Conservation (phyloP, 495 filamentous ascomycete species). For the Echria macrotheca region DNA sequence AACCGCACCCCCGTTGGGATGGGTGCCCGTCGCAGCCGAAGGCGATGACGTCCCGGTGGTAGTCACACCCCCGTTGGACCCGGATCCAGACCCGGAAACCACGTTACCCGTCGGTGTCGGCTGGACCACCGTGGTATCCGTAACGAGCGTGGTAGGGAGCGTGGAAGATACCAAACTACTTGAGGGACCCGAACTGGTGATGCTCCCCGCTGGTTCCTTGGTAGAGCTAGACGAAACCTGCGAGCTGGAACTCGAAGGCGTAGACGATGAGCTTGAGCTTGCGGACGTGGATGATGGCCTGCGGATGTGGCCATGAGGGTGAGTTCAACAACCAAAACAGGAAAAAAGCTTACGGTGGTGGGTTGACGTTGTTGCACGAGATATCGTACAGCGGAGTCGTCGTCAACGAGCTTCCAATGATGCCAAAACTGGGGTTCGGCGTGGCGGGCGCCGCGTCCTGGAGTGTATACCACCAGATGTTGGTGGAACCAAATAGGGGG, state of each 20-base stretch:
- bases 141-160: neutral
- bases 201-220: no score
- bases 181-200: neutral
- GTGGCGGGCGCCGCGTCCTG: slow-evolving; percentile 54
- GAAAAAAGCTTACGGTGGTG: slow-evolving; percentile 2
- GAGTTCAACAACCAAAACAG: no score
- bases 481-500: slow-evolving; percentile 57
- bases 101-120: neutral
- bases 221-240: no score
- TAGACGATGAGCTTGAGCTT: no score
- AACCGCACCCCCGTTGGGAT: slow-evolving; percentile 14
- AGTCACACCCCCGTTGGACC: neutral
- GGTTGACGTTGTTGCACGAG: slow-evolving; percentile 38
- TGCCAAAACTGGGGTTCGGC: slow-evolving; percentile 67
- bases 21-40: slow-evolving; percentile 13
- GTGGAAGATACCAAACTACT: neutral
- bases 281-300: no score
- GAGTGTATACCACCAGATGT: slow-evolving; percentile 74
- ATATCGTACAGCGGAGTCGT: slow-evolving; percentile 61
- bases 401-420: slow-evolving; percentile 37
- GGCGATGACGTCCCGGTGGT: slow-evolving; percentile 7
- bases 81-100: slow-evolving; percentile 3
- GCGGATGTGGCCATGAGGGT: no score
- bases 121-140: neutral
- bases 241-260: no score